Base-by-base conservation (phyloP, 305 asterid genomes). In the Fraxinus xanthoxyloides region DNA sequence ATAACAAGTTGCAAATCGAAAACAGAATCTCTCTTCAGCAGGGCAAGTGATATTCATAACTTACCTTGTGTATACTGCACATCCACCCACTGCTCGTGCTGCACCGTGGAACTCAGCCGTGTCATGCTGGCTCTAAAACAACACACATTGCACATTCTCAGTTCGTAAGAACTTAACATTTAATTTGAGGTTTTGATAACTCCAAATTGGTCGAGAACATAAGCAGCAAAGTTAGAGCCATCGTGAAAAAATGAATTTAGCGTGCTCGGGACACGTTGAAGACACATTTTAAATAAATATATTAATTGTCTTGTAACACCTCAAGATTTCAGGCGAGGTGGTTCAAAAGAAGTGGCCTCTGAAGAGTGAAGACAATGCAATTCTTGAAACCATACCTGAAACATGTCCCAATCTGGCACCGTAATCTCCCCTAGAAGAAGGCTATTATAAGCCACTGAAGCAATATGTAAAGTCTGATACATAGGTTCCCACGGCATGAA, bases 401-500 rank as follows among this genome's bases (percentile, higher is more conserved):
- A 79, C 82, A 67, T 69, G 35, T 79, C 82, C 82, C 82, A 79
- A 19, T 79, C 82, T 10, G 75, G 40, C 34, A 40, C 75, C 28
- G 48, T 35, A 5, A 79, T 79, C 67, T 79, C 77, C 63, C 82
- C 82, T 2, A 63, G 38, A 72, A 79, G 73, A 30, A 79, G 38
- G 54, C 67, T 79, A 74, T 79, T 79, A 5, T 63, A 79, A 65
- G 82, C 82, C 23, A 67, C 77, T 4, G 82, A 34, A 40, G 77
- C 82, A 38, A 79, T 23, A 43, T 79, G 82, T 54, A 67, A 65
- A 32, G 77, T 79, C 31, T 79, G 82, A 26, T 21, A 35, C 43
- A 34, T 15, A 2, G 77, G 77, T 26, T 63, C 82, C 54, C 59
- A 74, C 1, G 82, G 82, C 77, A 38, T 38, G 82, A 63, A 79